These are phyloP conservation scores for Spinacia oleracea DNA, from an alignment of 179 eudicot genomes.

Conservation along the genomic window DNA sequence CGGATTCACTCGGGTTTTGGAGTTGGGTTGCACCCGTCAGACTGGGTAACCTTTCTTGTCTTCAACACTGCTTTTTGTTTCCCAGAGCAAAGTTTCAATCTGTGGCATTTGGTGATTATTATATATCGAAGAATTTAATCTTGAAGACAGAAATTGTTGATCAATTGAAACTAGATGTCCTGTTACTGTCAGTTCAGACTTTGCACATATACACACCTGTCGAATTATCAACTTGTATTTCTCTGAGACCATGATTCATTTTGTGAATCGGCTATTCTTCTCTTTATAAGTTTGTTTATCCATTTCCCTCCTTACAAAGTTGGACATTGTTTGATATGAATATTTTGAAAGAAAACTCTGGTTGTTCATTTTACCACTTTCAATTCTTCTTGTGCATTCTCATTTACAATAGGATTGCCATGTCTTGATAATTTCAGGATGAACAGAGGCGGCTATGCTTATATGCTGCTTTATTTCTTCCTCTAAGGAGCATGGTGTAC, in stretches of 20 bases:
- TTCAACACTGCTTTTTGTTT: neutral
- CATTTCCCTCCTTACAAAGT: neutral
- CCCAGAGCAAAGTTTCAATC: neutral
- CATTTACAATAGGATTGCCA: conserved; percentile 1
- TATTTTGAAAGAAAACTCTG: neutral
- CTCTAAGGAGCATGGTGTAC: conserved; percentile 54
- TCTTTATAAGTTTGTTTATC: neutral
- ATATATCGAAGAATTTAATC: neutral
- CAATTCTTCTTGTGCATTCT: neutral
- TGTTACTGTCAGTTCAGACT: neutral
- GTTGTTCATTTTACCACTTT: neutral
- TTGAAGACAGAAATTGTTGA: neutral
- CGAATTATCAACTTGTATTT: neutral
- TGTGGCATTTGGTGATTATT: neutral
- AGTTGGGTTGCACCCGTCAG: neutral
- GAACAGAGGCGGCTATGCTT: conserved; percentile 73
- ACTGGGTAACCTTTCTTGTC: neutral
- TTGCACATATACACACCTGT: neutral
- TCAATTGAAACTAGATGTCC: neutral
- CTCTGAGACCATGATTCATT: neutral
- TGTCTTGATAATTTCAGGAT: conserved; percentile 43
- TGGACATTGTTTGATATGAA: neutral
- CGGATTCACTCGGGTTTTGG: neutral
- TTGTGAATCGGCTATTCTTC: neutral
- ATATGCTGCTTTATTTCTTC: conserved; percentile 77